A percentile compares a stretch with the other conserved stretches of the same genome.
These are phyloP conservation scores for Diversispora eburnea DNA, from an alignment of 192 early-diverging fungal genomes.

Conservation along the genomic window DNA sequence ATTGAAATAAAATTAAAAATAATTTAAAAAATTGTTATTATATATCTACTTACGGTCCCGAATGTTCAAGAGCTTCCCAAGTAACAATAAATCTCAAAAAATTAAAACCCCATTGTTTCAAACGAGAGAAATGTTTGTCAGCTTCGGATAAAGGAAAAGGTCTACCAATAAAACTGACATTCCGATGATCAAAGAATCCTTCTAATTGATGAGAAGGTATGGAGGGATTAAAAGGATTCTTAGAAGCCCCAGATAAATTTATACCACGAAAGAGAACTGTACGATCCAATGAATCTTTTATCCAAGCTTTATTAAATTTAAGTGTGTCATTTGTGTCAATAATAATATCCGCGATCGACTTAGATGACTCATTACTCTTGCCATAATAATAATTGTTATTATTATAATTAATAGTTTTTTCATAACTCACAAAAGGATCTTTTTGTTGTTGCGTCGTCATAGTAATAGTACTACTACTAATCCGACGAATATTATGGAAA, in stretches of 20 bases:
- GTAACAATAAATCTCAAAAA: constrained; percentile 73
- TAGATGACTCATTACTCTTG: too few species aligned
- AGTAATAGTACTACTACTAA: too few species aligned
- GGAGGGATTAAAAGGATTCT: constrained; percentile 66
- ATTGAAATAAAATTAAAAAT: too few species aligned
- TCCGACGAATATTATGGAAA: too few species aligned
- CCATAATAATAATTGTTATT: too few species aligned
- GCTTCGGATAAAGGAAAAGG: constrained; percentile 75
- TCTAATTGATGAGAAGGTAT: constrained; percentile 57
- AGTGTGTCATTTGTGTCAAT: too few species aligned
- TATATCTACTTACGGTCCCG: constrained; percentile 60
- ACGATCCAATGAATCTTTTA: constrained; percentile 52
- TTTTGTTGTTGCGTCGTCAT: too few species aligned
- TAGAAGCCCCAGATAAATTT: constrained; percentile 73
- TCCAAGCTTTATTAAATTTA: constrained; percentile 26
- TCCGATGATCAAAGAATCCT: constrained; percentile 66
- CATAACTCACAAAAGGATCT: too few species aligned
- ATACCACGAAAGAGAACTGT: constrained; percentile 69
- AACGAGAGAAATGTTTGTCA: constrained; percentile 66
- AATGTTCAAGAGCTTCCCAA: constrained; percentile 81
- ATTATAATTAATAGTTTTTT: too few species aligned
- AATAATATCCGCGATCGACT: too few species aligned
- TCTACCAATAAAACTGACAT: constrained; percentile 72
- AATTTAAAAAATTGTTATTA: too few species aligned
- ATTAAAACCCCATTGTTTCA: constrained; percentile 76